Evolutionary conservation across 768 basidiomycete species (phyloP), one percentile per base, ranked within the genome.

Genomic region (Nidularia pulvinata): DNA sequence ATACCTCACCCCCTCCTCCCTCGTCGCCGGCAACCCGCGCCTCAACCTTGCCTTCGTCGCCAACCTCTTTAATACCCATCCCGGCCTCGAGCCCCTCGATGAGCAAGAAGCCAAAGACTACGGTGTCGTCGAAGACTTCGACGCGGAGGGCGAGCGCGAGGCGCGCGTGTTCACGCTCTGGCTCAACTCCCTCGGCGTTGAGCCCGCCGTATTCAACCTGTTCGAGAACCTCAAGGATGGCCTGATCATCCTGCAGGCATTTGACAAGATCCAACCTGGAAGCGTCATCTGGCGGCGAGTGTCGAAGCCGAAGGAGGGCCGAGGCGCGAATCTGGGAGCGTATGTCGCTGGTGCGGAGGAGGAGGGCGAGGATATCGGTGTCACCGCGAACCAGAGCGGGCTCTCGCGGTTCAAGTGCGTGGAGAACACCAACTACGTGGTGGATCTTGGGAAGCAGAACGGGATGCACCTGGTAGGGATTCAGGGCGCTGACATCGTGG

Each of bases 21-120:
- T 99, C 54, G 82, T 98, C 32, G 76, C 93, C 2, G 97, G 97
- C 16, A 99, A 99, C 68, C 95, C 95, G 7, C 93, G 95, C 60
- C 83, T 99, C 45, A 99, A 99, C 71, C 89, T 99, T 52, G 94
- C 94, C 11, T 99, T 98, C 67, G 96, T 98, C 55, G 97, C 97
- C 39, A 96, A 98, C 71, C 82, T 99, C 51, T 99, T 99, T 84
- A 99, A 99, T 77, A 98, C 93, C 1, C 87, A 91, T 71, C 97
- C 96, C 0, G 93, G 96, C 0, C 86, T 98, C 33, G 97, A 83
- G 56, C 96, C 96, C 1, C 83, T 98, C 45, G 95, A 96, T 65
- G 94, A 95, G 64, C 84, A 93, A 65, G 95, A 98, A 67, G 90
- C 90, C 4, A 94, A 96, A 57, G 90, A 91, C 60, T 92, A 92